Evolutionary conservation across 768 basidiomycete genomes (phyloP), one percentile per base, ranked within the genome.

Genomic region (Tubosaeta sp.): DNA sequence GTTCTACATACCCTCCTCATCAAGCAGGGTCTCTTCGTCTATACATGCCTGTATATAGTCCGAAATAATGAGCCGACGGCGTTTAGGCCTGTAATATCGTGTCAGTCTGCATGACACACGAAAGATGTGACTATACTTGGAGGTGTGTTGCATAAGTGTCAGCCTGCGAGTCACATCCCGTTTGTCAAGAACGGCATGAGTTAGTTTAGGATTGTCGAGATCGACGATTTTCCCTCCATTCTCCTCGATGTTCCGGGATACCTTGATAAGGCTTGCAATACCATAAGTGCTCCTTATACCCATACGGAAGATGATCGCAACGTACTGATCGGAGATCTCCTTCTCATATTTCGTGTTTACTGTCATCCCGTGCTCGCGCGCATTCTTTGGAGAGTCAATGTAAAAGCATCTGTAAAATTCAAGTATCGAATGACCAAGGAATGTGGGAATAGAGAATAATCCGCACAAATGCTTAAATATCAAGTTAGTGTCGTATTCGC

Each of bases 401-500:
- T 96, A 97, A 68, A 95, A 94, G 58, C 82, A 83, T 55, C 91
- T 94, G 47, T 16, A n/a, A 39, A 45, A 12, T 6, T 31, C 6
- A 35, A 16, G 1, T 4, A 36, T 34, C 14, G 6, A 9, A 44
- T 44, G 34, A 50, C 39, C 9, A 9, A 29, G 11, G 16, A 5
- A 19, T 25, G 9, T 35, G 9, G 46, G 18, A 38, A 35, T 18
- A 11, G 31, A 24, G 6, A 44, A 21, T 32, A 7, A 3, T 3
- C 73, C 86, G 52, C 54, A 91, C 87, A 94, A 67, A 70, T 96
- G 90, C 58, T 68, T 83, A 71, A 96, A 95, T 46, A 94, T 90
- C 55, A 73, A 69, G 21, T 82, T 79, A 40, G 81, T 75, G 66
- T 95, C 91, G 52, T 95, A 94, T 55, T 86, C 82, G 76, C 80